Evolutionary conservation across 208 protist species (phyloP), one percentile per base, ranked within the genome.

Genomic region (Acanthamoeba quina): DNA sequence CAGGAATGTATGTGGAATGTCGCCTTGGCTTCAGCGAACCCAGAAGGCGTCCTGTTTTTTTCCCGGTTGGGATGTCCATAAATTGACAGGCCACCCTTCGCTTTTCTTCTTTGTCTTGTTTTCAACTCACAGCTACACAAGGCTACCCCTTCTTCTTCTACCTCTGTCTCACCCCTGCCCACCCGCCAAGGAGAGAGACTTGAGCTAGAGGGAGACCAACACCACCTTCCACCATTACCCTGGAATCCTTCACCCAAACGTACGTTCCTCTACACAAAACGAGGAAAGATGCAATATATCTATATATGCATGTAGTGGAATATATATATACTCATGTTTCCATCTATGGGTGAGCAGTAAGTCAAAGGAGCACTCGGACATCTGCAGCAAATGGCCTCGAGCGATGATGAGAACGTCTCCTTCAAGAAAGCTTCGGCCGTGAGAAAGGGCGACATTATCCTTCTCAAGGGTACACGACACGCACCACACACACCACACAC

Each of bases 361-460:
- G 37, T 70, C 82, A 29, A 62, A 90, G 58, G 82, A 90, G 56
- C 82, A 90, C 54, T 62, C 82, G 4, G 49, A 62, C n/a, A 90
- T 90, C 56, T 90, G 82, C 82, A 70, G 56, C 82, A 90, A 90
- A 90, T 90, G 82, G 82, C 82, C 82, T 83, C 74, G 37, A 37
- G 37, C 29, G 74, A 83, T n/a, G 68, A 76, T 15, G 74, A 83
- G 31, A 62, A 80, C 17, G 96, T 95, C 49, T 96, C 78, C 96
- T 96, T 96, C 86, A 72, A 95, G 47, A 96, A 97, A 94, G 96
- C 94, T 90, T 98, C 96, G 83, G 41, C 96, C 13, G 82, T 97
- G 26, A 95, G 96, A 83, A 98, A 98, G 97, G 96, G 96, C 95
- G 96, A 97, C 56, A 95, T 96, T 72, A 95, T 98, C 82, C 89